phyloP scores from a whole-genome alignment of 805 yeast genomes.

The Lipomyces anomalus region DNA sequence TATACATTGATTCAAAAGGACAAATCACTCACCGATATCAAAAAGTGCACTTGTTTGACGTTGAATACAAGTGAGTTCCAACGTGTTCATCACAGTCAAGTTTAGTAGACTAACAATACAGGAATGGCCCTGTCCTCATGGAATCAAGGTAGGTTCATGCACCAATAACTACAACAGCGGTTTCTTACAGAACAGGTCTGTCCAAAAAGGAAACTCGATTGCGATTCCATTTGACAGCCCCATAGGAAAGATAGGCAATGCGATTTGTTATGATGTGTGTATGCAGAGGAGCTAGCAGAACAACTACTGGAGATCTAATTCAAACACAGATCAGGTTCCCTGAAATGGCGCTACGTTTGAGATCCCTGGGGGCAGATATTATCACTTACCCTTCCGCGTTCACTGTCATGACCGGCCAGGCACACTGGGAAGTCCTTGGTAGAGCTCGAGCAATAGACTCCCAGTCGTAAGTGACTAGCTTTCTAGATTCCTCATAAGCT shows the following conservation, averaged over 20 bases:
- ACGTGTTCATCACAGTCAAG: background rate
- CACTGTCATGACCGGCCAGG: constrained; percentile 83
- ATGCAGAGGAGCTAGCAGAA: background rate
- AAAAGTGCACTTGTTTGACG: constrained; percentile 86
- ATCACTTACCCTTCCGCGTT: constrained; percentile 89
- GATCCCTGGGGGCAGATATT: constrained; percentile 61
- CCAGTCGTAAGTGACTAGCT: constrained; percentile 40
- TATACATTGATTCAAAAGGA: constrained; percentile 68
- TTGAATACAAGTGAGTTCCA: constrained; percentile 46
- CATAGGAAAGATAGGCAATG: constrained; percentile 59
- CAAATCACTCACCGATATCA: constrained; percentile 64
- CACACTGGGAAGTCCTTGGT: constrained; percentile 82
- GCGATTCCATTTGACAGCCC: constrained; percentile 54
- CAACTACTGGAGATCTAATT: background rate
- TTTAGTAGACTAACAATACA: constrained; percentile 22
- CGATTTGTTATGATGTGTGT: constrained; percentile 66
- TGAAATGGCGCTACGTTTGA: constrained; percentile 58
- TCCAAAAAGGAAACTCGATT: constrained; percentile 65
- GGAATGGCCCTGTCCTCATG: constrained; percentile 71
- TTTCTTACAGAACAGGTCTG: constrained; percentile 40
- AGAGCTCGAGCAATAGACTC: constrained; percentile 85
- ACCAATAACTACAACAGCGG: background rate
- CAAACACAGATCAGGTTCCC: constrained; percentile 62
- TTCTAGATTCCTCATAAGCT: background rate
- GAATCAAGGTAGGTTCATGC: constrained; percentile 45